Evolutionary conservation across 2,329 filamentous ascomycete genomes (phyloP).

Genomic region (Neofusicoccum parvum): DNA sequence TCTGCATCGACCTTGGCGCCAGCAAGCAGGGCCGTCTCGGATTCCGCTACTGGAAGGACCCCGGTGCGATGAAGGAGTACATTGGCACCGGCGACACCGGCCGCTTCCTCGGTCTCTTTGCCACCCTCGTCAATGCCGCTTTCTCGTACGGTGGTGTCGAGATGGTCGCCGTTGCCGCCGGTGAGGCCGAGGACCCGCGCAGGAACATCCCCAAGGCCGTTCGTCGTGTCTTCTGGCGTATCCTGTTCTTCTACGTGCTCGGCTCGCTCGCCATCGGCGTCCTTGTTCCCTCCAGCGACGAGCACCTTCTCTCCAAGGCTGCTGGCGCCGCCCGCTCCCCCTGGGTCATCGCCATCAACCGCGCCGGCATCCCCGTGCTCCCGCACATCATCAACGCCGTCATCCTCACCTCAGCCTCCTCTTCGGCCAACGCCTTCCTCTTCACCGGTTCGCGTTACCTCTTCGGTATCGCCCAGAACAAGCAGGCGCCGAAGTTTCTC

Average conservation of each 20-base stretch:
- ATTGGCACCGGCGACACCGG: constrained; percentile 59
- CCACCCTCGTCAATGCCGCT: constrained; percentile 39
- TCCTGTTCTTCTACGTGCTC: constrained; percentile 58
- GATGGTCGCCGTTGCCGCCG: constrained; percentile 39
- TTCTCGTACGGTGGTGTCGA: constrained; percentile 45
- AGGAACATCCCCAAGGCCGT: constrained; percentile 57
- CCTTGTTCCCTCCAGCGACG: constrained; percentile 59
- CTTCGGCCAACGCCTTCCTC: constrained; percentile 68
- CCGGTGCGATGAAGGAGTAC: constrained; percentile 59
- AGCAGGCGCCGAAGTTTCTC: constrained; percentile 56
- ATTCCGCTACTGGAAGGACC: constrained; percentile 66
- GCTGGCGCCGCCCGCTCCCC: constrained; percentile 39
- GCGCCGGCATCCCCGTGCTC: constrained; percentile 67
- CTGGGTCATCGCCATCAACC: constrained; percentile 66
- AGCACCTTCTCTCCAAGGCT: constrained; percentile 49
- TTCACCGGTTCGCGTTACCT: constrained; percentile 56
- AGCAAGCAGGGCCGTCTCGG: constrained; percentile 61
- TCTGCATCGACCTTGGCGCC: constrained; percentile 36
- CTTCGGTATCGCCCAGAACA: constrained; percentile 52
- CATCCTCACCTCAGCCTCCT: constrained; percentile 72
- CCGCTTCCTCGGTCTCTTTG: constrained; percentile 43
- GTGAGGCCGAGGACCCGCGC: constrained; percentile 44
- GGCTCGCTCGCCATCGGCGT: constrained; percentile 60
- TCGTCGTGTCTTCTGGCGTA: constrained; percentile 57
- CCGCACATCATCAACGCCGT: constrained; percentile 76